Base-by-base conservation (phyloP, 768 basidiomycete genomes). In the Tubosaeta brunneosetosa region DNA sequence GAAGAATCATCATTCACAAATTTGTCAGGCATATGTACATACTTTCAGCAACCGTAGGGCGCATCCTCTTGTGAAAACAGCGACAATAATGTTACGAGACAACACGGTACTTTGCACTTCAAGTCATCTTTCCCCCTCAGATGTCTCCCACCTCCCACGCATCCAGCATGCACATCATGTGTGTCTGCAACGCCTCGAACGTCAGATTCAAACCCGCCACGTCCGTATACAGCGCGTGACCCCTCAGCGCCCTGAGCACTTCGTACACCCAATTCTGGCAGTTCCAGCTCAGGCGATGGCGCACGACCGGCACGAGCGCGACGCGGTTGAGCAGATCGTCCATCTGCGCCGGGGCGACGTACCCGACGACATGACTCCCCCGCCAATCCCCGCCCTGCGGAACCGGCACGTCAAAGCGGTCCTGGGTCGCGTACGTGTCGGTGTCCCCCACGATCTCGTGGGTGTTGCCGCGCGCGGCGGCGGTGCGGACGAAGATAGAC, bases 231-330 rank as follows among this genome's bases (percentile, higher is more conserved):
- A 69, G n/a, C n/a, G 43, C 47, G 0, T 40, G 19, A 3, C 38
- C 22, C 0, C 55, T 47, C 16, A 65, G 37, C 26, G 47, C 48
- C 27, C 25, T 41, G 37, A 68, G 41, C 41, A 40, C 53, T 0
- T 68, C 66, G n/a, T 56, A 57, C 27, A 67, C 67, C 67, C 65
- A 67, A 11, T 57, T 62, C 44, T 68, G 67, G 43, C 55, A 60
- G 47, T 67, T 61, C 68, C 66, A 69, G 14, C 29, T 47, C 51
- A 47, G 44, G 8, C 55, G 55, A 2, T 55, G 29, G 2, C 38
- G 56, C 12, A 55, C 26, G n/a, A 70, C 59, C 0, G 52, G 55
- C 22, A 59, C 52, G 31, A 52, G 54, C 4, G 58, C 60, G 19
- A 67, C 52, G 0, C 36, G 49, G 6, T 47, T 52, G 25, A 58